These are phyloP conservation scores for Rhypophila decipiens DNA, from an alignment of 495 filamentous ascomycete genomes.

Conservation along the genomic window DNA sequence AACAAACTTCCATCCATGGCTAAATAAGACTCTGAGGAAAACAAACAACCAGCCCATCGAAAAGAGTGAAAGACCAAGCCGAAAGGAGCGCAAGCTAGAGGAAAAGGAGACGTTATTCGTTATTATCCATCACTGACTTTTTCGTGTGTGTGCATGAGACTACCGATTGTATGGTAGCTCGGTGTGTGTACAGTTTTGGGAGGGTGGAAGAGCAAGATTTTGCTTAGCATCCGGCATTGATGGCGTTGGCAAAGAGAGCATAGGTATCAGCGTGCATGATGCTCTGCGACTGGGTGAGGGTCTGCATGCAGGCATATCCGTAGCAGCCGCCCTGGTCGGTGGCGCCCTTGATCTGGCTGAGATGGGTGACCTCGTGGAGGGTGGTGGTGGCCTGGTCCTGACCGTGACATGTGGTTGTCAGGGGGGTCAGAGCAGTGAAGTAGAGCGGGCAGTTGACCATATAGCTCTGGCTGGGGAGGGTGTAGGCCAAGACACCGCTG, in stretches of 20 bases:
- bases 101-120: too few relatives aligned
- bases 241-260: constrained; percentile 50
- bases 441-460: constrained; percentile 54
- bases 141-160: too few relatives aligned
- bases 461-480: constrained; percentile 42
- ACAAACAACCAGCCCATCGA: too few relatives aligned
- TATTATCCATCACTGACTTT: too few relatives aligned
- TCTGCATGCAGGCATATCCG: constrained; percentile 46
- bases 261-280: constrained; percentile 58
- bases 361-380: constrained; percentile 59
- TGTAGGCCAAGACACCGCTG: constrained; percentile 50
- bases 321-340: constrained; percentile 47
- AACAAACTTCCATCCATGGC: too few relatives aligned
- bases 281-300: constrained; percentile 38
- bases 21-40: too few relatives aligned
- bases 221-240: background rate
- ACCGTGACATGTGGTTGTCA: constrained; percentile 43
- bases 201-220: too few relatives aligned
- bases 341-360: constrained; percentile 51
- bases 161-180: too few relatives aligned
- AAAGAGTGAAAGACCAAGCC: too few relatives aligned
- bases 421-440: constrained; percentile 41
- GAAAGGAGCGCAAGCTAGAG: too few relatives aligned
- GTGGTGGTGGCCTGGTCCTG: constrained; percentile 57
- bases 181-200: too few relatives aligned